Evolutionary conservation across 306 rosid species (phyloP), one percentile per base, ranked within the genome.

Genomic region (Quillaja saponaria): DNA sequence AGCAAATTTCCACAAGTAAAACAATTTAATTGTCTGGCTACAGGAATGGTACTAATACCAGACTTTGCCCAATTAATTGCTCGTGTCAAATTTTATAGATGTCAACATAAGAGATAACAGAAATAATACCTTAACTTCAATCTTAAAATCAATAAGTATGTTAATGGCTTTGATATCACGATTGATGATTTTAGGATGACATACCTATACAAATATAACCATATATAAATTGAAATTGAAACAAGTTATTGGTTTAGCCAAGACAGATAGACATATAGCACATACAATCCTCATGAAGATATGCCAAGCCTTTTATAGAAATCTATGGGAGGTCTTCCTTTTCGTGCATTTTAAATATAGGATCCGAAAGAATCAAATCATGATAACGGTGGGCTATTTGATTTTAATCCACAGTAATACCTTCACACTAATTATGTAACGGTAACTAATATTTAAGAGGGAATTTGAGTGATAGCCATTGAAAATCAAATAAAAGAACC

Each of bases 281-380:
- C 98, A 70, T 76, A 92, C 98, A 92, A 73, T 92, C 98, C 80
- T 92, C n/a, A 10, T 92, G 98, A 71, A 92, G 95, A 84, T 92
- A 92, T 1, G 98, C 90, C 38, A 92, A 58, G 71, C 98, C 98
- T 81, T 89, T 92, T 0, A 96, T 95, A 73, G 98, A 73, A 92
- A 53, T 84, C 98, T 95, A 92, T 84, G 47, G 88, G 81, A 8
- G 98, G 96, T 70, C 87, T 55, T 35, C 96, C 98, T 45, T 80
- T 88, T 55, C 79, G 96, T 92, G 84, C 77, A 76, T 47, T 9
- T 49, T 16, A 64, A 60, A 71, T 44, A 44, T 69, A 44, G 79
- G 72, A 65, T 50, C 56, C 65, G 51, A 41, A 71, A 62, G 31
- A 47, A 52, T n/a, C 38, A 34, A 35, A 45, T n/a, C 49, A 45